These are phyloP conservation scores for Didymella lethalis DNA, from an alignment of 2,329 filamentous ascomycete species.

Conservation along the genomic window DNA sequence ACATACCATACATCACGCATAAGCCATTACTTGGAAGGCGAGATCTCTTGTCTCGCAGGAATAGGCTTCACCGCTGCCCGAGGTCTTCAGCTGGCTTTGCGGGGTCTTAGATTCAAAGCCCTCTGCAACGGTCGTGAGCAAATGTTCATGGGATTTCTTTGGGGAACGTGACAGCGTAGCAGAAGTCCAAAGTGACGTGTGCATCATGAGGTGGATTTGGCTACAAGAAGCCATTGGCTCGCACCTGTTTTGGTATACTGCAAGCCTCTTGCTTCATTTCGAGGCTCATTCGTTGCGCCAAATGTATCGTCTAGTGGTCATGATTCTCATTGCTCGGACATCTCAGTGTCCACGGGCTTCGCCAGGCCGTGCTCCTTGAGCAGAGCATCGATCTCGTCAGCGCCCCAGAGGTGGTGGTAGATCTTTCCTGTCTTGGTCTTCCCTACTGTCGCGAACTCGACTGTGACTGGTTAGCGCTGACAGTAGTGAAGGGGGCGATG, in stretches of 20 bases:
- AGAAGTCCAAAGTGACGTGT: not conserved
- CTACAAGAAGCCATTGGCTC: slow-evolving; percentile 36
- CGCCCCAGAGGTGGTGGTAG: slow-evolving; percentile 97
- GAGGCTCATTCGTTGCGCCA: slow-evolving; percentile 35
- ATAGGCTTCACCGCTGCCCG: too few relatives aligned
- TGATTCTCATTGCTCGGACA: slow-evolving; percentile 44
- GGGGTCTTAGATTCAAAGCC: too few relatives aligned
- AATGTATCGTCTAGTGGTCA: slow-evolving; percentile 31
- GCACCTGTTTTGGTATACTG: slow-evolving; percentile 46
- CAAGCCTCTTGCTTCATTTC: slow-evolving; percentile 41
- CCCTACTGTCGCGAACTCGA: slow-evolving; percentile 98
- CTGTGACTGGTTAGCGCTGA: slow-evolving; percentile 58
- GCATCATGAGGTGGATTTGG: slow-evolving; percentile 41
- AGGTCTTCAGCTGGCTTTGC: too few relatives aligned
- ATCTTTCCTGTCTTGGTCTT: slow-evolving; percentile 95
- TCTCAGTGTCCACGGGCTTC: slow-evolving; percentile 62
- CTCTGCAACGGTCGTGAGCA: too few relatives aligned
- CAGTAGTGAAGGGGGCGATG: not conserved
- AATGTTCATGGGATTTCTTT: too few relatives aligned
- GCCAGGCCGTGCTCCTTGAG: slow-evolving; percentile 95
- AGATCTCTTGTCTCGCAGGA: too few relatives aligned
- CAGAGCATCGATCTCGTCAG: slow-evolving; percentile 93
- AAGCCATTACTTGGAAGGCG: too few relatives aligned
- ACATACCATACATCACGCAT: too few relatives aligned
- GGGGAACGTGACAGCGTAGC: not conserved